Evolutionary conservation across 2,329 filamentous ascomycete species (phyloP).

Genomic region (Alternaria longipes): DNA sequence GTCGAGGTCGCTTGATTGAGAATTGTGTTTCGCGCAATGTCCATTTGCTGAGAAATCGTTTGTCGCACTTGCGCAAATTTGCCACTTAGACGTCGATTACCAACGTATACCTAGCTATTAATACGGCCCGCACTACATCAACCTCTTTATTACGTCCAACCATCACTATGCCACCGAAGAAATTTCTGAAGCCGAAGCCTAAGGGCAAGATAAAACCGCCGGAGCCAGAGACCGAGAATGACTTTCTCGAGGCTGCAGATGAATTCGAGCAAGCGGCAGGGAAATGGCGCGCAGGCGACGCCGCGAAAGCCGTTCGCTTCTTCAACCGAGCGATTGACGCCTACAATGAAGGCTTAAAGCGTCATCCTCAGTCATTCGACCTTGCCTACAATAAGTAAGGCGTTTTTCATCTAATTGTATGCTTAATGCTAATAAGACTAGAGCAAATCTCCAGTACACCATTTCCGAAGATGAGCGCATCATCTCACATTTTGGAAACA

Average conservation of each 20-base stretch:
- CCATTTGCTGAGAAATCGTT: slow-evolving; percentile 8
- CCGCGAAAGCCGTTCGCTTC: slow-evolving; percentile 69
- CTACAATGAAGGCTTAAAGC: slow-evolving; percentile 70
- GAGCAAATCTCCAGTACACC: slow-evolving; percentile 74
- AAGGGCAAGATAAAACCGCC: slow-evolving; percentile 50
- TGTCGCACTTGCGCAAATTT: slow-evolving; percentile 7
- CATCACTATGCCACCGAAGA: slow-evolving; percentile 41
- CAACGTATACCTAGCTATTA: not conserved
- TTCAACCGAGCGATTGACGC: slow-evolving; percentile 71
- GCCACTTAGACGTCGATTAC: slow-evolving; percentile 8
- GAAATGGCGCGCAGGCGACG: slow-evolving; percentile 78
- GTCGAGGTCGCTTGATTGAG: not conserved
- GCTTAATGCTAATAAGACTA: slow-evolving; percentile 41
- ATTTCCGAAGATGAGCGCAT: slow-evolving; percentile 73
- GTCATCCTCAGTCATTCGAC: slow-evolving; percentile 71
- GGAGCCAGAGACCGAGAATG: slow-evolving; percentile 69
- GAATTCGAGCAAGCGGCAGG: slow-evolving; percentile 75
- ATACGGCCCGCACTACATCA: slow-evolving; percentile 1
- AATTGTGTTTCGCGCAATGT: not conserved
- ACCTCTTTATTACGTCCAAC: not conserved
- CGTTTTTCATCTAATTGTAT: not conserved
- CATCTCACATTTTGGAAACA: slow-evolving; percentile 65
- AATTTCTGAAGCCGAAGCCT: slow-evolving; percentile 42
- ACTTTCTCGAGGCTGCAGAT: slow-evolving; percentile 73
- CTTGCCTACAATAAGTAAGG: slow-evolving; percentile 77